phyloP scores from a whole-genome alignment of 345 rosid genomes.

The Microcos paniculata region DNA sequence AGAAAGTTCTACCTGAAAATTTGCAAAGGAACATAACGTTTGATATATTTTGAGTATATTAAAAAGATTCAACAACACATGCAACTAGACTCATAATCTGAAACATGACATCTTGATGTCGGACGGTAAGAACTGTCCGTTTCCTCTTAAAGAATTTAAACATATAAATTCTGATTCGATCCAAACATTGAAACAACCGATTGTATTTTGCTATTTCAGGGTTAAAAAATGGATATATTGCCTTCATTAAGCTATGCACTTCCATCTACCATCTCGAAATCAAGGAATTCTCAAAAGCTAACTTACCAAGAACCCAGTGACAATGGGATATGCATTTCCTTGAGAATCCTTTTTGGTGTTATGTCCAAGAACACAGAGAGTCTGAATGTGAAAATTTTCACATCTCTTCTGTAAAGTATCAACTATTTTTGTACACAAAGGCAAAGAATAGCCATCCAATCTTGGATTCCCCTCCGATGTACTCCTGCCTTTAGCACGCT shows the following conservation, averaged over 20 bases:
- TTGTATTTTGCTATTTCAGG: neutral
- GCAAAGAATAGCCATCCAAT: slow-evolving; percentile 60
- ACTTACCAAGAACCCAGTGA: slow-evolving; percentile 72
- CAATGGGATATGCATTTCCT: slow-evolving; percentile 62
- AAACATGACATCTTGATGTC: neutral
- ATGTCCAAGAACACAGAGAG: slow-evolving; percentile 64
- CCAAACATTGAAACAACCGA: neutral
- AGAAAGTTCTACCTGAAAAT: slow-evolving; percentile 62
- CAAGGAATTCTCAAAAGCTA: neutral
- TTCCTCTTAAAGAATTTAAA: neutral
- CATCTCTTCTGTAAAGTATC: slow-evolving; percentile 55
- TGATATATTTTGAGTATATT: neutral
- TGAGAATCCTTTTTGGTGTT: slow-evolving; percentile 70
- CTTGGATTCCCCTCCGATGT: slow-evolving; percentile 24
- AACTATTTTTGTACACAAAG: slow-evolving; percentile 69
- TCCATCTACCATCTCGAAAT: neutral
- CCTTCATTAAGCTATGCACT: slow-evolving; percentile 8
- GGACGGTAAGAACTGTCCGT: neutral
- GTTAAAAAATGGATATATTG: neutral
- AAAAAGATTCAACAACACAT: neutral
- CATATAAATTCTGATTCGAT: neutral
- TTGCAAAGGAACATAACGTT: slow-evolving; percentile 9
- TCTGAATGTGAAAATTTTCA: slow-evolving; percentile 67
- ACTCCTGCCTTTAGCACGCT: slow-evolving; percentile 37
- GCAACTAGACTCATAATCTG: neutral